Evolutionary conservation across 2,329 filamentous ascomycete genomes (phyloP).

Genomic region (Fusarium foetens): DNA sequence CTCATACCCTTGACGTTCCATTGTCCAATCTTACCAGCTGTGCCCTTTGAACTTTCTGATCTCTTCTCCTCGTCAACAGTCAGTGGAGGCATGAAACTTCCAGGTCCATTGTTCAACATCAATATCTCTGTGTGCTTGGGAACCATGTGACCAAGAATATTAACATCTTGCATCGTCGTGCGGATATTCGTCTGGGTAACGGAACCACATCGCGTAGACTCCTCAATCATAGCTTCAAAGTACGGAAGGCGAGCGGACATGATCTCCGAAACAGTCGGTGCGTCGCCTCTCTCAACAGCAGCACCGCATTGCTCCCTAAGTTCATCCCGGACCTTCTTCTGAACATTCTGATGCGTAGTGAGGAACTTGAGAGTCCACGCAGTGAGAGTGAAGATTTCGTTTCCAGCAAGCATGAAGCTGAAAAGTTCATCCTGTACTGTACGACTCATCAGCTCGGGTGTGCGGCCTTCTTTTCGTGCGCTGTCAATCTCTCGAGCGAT

Average conservation of each 20-base stretch:
- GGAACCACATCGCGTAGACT: background rate
- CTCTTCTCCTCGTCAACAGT: background rate
- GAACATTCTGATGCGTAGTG: background rate
- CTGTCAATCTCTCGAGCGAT: background rate
- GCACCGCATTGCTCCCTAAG: background rate
- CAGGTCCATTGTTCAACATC: background rate
- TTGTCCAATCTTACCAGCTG: background rate
- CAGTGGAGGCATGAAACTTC: background rate
- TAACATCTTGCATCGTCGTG: background rate
- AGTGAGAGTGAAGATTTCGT: background rate
- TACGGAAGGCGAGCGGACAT: background rate
- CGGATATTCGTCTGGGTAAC: background rate
- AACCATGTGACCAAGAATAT: background rate
- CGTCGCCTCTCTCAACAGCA: background rate
- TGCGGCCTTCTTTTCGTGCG: background rate
- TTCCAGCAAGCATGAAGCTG: background rate
- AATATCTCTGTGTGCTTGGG: background rate
- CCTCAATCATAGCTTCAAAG: background rate
- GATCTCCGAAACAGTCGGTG: background rate
- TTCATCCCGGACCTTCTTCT: background rate
- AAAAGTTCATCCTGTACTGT: background rate
- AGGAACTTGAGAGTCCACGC: background rate
- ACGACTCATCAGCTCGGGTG: background rate
- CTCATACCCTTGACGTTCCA: background rate
- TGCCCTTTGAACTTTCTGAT: background rate